Base-by-base conservation (phyloP, 169 alveolate genomes). In the Eimeria maxima region DNA sequence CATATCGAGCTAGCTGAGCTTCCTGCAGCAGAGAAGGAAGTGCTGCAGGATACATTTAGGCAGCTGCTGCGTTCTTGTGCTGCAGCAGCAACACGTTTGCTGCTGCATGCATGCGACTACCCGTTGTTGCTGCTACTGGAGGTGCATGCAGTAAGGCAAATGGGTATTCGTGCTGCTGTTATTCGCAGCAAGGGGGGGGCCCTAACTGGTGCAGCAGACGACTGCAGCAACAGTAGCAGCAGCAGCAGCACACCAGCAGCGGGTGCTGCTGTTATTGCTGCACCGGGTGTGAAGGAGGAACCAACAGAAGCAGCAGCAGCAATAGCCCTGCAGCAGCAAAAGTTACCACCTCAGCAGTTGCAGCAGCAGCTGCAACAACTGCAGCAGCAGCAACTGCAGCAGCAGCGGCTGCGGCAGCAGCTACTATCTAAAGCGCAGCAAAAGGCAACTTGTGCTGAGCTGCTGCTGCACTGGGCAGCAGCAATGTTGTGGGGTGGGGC, bases 401-500 rank as follows among this genome's bases (percentile, higher is more conserved):
- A n/a, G 84, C 84, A 73, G 84, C 55, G 50, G 7, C 38, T 73
- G n/a, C 50, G 24, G 87, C 42, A 74, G 87, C 87, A 74, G 87
- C 87, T 74, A 38, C 38, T 33, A n/a, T 44, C 50, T 4, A 38
- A 44, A 13, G 47, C 87, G 2, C 87, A 74, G 14, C 7, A 29
- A 14, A 74, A 38, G 29, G 60, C 87, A 5, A 74, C 87, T 13
- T 74, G 87, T 44, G 57, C 87, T 11, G 87, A 74, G 87, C 60
- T 74, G 87, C 87, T 74, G 50, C 87, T 74, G 87, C 87, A 74
- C 87, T 74, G 87, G 87, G 87, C 87, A 74, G 87, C 87, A 74
- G 87, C 87, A 5, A 55, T 74, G 63, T 60, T 74, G 87, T 74
- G 87, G 87, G 87, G 87, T 4, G 55, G 47, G 8, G 55, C 38